Base-by-base conservation (phyloP, 2,329 filamentous ascomycete genomes). In the Colletotrichum trifolii region DNA sequence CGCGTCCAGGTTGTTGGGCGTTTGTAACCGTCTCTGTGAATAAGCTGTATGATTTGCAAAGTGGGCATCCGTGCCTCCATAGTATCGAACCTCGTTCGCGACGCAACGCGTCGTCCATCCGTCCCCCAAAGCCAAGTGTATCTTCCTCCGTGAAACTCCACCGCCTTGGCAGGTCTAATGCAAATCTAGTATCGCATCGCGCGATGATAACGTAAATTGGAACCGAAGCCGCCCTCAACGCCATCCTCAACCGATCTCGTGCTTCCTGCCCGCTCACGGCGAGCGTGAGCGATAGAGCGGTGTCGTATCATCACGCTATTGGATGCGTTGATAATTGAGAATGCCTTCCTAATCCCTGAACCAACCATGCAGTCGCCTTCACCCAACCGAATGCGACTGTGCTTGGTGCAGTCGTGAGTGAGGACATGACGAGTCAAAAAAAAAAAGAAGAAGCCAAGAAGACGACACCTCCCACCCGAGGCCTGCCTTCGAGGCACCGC, bases 271-370 rank as follows among this genome's bases (percentile, higher is more conserved):
- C 9, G 69, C 69, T 34, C 33, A 35, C 63, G 15, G 17, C 46
- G n/a, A 62, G 25, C 25, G 25, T 25, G 25, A 25, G 25, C 25
- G 42, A 36, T 48, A 33, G 38, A 63, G 48, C 63, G 47, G 52
- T 47, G 35, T 66, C 58, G 63, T 63, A 66, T 66, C 63, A 46
- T 57, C 58, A 63, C 63, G 47, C 50, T 40, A 42, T 48, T 56
- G 36, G 47, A 57, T 42, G 42, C 15, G 36, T 25, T 57, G 46
- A 57, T 52, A 66, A 52, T 17, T 57, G 50, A 65, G 43, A 56
- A 56, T 55, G 60, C 60, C 60, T 36, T 35, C 54, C 60, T 54
- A 17, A 40, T 48, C 33, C 60, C 39, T 46, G 52, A 46, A 60
- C 47, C 53, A 34, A 55, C 34, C 53, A 56, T 62, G 53, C 47